Evolutionary conservation across 2,329 filamentous ascomycete species (phyloP).

Genomic region (Fusarium humuli): DNA sequence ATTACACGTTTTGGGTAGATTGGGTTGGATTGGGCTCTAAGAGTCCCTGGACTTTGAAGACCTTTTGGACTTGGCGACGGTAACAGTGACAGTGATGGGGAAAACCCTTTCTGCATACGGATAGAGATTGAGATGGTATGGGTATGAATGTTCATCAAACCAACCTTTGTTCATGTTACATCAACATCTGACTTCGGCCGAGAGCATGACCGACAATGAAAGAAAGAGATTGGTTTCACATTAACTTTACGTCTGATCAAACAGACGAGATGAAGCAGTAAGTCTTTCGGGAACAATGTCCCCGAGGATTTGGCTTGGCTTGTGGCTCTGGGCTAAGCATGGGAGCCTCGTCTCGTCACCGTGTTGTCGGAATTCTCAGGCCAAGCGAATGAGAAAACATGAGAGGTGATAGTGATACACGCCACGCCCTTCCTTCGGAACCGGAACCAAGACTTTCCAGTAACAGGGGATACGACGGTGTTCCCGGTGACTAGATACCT

Average conservation of each 20-base stretch:
- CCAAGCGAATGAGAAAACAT: conserved; percentile 19
- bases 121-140: neutral
- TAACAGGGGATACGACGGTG: conserved; percentile 10
- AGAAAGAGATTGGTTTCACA: conserved; percentile 19
- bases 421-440: conserved; percentile 17
- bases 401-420: conserved; percentile 5
- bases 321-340: conserved; percentile 11
- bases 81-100: neutral
- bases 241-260: neutral
- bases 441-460: conserved; percentile 6
- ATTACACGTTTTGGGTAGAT: neutral
- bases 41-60: conserved; percentile 14
- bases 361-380: conserved; percentile 33
- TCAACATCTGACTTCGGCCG: conserved; percentile 17
- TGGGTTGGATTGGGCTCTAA: conserved; percentile 22
- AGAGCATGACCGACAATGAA: conserved; percentile 5
- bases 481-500: conserved; percentile 13
- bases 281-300: neutral
- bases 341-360: conserved; percentile 40
- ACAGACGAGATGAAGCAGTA: conserved; percentile 20
- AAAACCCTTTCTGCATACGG: conserved; percentile 11
- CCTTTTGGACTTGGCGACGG: conserved; percentile 24
- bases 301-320: conserved; percentile 3
- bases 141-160: neutral
- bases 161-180: neutral